Evolutionary conservation across 257 asterid species (phyloP).

Genomic region (Paulownia fortunei): DNA sequence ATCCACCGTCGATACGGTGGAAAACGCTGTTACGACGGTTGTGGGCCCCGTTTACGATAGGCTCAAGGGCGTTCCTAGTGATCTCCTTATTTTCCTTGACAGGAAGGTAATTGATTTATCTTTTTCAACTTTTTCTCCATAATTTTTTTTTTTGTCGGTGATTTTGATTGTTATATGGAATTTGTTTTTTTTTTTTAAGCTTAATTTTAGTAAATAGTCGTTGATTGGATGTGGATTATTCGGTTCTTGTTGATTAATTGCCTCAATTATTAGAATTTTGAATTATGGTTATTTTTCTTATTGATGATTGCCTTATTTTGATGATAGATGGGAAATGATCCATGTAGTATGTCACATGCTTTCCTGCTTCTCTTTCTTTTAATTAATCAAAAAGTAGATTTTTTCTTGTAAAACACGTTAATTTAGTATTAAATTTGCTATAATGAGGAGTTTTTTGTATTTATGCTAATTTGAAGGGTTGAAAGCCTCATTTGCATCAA

Average conservation of each 20-base stretch:
- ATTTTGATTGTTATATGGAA: neutral
- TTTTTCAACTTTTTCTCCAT: neutral
- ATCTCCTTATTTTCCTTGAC: constrained; percentile 64
- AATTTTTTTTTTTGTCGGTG: too few species aligned
- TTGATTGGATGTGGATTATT: neutral
- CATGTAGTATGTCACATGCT: neutral
- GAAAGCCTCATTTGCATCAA: neutral
- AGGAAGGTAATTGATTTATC: constrained; percentile 50
- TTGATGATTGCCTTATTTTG: neutral
- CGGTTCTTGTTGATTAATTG: neutral
- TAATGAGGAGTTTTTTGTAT: neutral
- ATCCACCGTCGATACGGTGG: constrained; percentile 62
- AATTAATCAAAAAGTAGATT: neutral
- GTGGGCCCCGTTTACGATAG: constrained; percentile 62
- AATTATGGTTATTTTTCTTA: neutral
- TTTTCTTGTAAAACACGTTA: neutral
- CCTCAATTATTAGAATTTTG: neutral
- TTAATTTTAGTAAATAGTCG: neutral
- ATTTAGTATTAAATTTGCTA: neutral
- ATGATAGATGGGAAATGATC: neutral
- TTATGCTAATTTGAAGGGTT: neutral
- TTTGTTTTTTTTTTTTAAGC: neutral
- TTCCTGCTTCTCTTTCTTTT: neutral
- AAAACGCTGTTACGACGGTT: constrained; percentile 61
- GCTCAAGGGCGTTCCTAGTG: constrained; percentile 57